Percentiles rank a stretch among this genome's conserved stretches.
Conservation (phyloP, 1,139 yeast genomes). For the Candida frijolesensis region DNA sequence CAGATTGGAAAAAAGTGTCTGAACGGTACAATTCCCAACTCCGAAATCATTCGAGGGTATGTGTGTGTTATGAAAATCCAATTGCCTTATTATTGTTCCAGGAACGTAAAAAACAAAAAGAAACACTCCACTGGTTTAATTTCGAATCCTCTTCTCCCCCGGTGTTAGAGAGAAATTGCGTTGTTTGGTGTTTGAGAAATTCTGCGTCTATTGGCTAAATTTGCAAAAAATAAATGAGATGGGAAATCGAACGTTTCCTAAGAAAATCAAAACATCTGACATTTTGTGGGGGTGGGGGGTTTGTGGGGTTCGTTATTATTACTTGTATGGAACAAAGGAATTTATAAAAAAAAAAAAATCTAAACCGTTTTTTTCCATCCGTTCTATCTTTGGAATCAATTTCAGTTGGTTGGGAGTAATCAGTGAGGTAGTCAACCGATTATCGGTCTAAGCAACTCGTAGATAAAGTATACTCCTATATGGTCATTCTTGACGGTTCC, state of each 20-base stretch:
- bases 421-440: neutral
- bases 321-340: neutral
- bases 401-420: neutral
- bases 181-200: neutral
- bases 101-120: too few relatives aligned
- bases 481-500: too few relatives aligned
- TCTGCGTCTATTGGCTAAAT: neutral
- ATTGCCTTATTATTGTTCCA: too few relatives aligned
- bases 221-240: neutral
- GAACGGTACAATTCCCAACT: too few relatives aligned
- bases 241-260: slow-evolving; percentile 1
- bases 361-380: neutral
- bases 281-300: slow-evolving; percentile 6
- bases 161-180: neutral
- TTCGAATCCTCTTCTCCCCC: neutral
- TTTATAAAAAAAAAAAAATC: neutral
- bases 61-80: too few relatives aligned
- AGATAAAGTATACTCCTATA: too few relatives aligned
- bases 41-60: too few relatives aligned
- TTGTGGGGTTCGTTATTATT: slow-evolving; percentile 1
- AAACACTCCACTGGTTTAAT: too few relatives aligned
- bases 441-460: too few relatives aligned
- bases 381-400: neutral
- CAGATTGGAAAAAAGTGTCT: too few relatives aligned
- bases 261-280: neutral